Evolutionary conservation across 129 eudicot genomes (phyloP).

Genomic region (Chrysanthemum lavandulifolium): DNA sequence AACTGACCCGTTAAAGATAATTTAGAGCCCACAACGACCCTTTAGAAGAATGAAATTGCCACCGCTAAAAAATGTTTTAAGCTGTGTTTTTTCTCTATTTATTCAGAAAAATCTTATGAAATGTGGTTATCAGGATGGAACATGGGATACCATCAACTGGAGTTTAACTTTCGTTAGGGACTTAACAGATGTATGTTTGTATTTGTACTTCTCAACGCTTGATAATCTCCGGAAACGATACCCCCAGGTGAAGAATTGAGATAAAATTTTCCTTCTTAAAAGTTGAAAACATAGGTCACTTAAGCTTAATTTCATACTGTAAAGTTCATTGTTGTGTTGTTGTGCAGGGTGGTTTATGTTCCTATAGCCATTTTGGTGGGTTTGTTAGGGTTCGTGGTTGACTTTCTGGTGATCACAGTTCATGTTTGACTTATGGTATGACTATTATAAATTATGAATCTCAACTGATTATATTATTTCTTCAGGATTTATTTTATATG

Average conservation of each 20-base stretch:
- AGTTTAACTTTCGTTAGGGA: slow-evolving; percentile 72
- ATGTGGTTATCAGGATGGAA: slow-evolving; percentile 62
- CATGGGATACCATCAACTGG: slow-evolving; percentile 62
- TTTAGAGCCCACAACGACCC: too few species aligned
- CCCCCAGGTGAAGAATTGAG: slow-evolving; percentile 70
- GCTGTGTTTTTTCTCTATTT: too few species aligned
- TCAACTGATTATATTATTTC: too few species aligned
- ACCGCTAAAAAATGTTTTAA: too few species aligned
- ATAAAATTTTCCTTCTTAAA: slow-evolving; percentile 48
- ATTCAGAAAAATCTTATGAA: too few species aligned
- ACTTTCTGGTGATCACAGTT: slow-evolving; percentile 65
- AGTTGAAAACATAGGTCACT: not conserved
- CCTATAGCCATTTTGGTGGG: slow-evolving; percentile 68
- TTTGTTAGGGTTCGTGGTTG: slow-evolving; percentile 54
- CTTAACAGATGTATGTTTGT: slow-evolving; percentile 64
- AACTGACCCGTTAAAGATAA: too few species aligned
- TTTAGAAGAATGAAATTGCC: too few species aligned
- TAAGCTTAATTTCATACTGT: slow-evolving; percentile 6
- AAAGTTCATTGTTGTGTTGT: not conserved
- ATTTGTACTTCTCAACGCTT: slow-evolving; percentile 76
- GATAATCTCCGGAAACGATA: slow-evolving; percentile 62
- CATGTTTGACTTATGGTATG: too few species aligned
- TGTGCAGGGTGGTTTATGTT: slow-evolving; percentile 60
- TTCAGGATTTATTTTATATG: too few species aligned
- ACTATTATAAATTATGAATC: too few species aligned